Conservation (phyloP, 108 stramenopile genomes). For the Aurantiochytrium sp. region DNA sequence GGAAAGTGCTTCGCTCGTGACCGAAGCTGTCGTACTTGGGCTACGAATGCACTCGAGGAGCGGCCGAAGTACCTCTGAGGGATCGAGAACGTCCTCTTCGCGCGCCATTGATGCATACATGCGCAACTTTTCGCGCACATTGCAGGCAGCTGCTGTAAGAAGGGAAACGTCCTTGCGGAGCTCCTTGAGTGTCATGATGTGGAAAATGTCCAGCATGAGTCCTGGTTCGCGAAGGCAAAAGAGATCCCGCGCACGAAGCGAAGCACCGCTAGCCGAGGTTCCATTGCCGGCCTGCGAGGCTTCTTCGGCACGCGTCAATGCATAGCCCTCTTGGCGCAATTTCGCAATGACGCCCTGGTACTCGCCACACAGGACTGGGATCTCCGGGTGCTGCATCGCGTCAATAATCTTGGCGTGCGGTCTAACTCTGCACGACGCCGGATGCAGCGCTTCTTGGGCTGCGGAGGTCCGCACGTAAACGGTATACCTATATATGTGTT, state of each 20-base stretch:
- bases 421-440: no score
- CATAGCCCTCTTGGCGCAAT: background rate
- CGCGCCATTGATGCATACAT: background rate
- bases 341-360: background rate
- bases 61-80: background rate
- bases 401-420: no score
- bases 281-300: background rate
- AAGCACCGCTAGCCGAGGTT: background rate
- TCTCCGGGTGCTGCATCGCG: background rate
- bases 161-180: background rate
- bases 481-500: no score
- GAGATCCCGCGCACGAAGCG: background rate
- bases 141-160: background rate
- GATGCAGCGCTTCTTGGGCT: no score
- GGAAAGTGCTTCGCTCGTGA: background rate
- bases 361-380: background rate
- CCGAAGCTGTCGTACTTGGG: background rate
- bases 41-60: background rate
- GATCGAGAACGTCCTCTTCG: background rate
- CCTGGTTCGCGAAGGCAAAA: slow-evolving; percentile 10
- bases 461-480: no score
- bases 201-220: background rate
- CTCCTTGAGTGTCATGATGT: background rate
- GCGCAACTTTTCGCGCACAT: background rate
- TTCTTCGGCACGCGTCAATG: background rate